A percentile compares a stretch with the other conserved stretches of the same genome.
phyloP scores from a whole-genome alignment of 306 rosid species.

The Acacia acuminata region DNA sequence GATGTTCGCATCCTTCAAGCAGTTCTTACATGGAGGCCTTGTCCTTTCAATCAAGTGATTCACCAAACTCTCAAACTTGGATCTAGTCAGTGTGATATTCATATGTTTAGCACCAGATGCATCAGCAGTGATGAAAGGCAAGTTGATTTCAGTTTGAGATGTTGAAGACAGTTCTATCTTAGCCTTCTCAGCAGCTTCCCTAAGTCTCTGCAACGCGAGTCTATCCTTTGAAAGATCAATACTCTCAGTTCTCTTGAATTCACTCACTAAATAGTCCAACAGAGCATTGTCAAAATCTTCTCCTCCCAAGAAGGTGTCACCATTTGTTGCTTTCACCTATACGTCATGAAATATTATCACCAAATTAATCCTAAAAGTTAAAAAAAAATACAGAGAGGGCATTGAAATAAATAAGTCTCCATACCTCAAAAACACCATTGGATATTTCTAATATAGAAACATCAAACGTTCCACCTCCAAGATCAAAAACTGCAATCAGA shows the following conservation, averaged over 20 bases:
- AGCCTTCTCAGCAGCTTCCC: constrained; percentile 93
- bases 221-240: constrained; percentile 79
- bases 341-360: constrained; percentile 13
- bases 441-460: constrained; percentile 87
- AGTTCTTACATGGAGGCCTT: constrained; percentile 69
- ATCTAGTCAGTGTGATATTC: constrained; percentile 74
- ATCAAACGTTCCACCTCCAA: constrained; percentile 93
- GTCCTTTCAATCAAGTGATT: constrained; percentile 79
- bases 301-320: constrained; percentile 93
- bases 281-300: constrained; percentile 86
- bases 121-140: constrained; percentile 89
- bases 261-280: constrained; percentile 69
- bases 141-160: constrained; percentile 78
- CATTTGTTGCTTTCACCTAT: constrained; percentile 85
- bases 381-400: not conserved
- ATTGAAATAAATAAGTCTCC: not conserved
- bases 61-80: constrained; percentile 70
- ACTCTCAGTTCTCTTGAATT: constrained; percentile 66
- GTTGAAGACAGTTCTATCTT: constrained; percentile 87
- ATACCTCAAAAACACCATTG: constrained; percentile 87
- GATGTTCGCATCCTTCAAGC: constrained; percentile 78
- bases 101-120: constrained; percentile 85
- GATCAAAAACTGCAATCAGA: constrained; percentile 84
- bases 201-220: constrained; percentile 86
- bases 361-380: not conserved